Evolutionary conservation across 179 eudicot genomes (phyloP).

Genomic region (Beta macrorhiza): DNA sequence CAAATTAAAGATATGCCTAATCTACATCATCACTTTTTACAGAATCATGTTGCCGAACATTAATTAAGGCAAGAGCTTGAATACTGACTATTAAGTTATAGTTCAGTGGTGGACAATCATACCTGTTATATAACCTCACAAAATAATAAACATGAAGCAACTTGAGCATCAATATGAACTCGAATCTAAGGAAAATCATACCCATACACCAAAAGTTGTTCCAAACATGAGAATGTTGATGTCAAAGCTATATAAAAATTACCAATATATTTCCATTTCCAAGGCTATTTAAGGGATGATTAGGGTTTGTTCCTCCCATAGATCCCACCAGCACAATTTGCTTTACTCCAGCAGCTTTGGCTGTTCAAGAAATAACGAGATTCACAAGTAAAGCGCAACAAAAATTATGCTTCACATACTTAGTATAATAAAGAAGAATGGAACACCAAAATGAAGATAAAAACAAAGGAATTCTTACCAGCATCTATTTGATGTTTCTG

Average conservation of each 20-base stretch:
- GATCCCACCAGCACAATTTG: conserved; percentile 92
- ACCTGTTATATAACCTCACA: neutral
- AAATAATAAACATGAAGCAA: too few species aligned
- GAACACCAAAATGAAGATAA: neutral
- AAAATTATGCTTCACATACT: neutral
- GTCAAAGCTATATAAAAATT: neutral
- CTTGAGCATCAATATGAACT: neutral
- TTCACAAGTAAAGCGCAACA: conserved; percentile 3
- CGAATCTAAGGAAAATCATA: neutral
- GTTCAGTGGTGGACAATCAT: neutral
- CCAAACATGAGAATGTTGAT: neutral
- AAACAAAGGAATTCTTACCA: conserved; percentile 44
- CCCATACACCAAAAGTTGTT: neutral
- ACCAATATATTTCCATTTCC: conserved; percentile 95
- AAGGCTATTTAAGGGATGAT: conserved; percentile 74
- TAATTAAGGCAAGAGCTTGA: neutral
- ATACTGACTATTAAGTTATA: neutral
- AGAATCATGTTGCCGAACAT: neutral
- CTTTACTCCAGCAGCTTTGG: conserved; percentile 96
- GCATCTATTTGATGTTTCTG: conserved; percentile 97
- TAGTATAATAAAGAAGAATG: neutral
- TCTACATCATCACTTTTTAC: neutral
- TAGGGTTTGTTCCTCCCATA: conserved; percentile 86
- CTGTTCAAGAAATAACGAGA: conserved; percentile 40
- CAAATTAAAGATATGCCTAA: neutral